phyloP scores from a whole-genome alignment of 2,329 filamentous ascomycete species.

The Boeremia lycopersici region DNA sequence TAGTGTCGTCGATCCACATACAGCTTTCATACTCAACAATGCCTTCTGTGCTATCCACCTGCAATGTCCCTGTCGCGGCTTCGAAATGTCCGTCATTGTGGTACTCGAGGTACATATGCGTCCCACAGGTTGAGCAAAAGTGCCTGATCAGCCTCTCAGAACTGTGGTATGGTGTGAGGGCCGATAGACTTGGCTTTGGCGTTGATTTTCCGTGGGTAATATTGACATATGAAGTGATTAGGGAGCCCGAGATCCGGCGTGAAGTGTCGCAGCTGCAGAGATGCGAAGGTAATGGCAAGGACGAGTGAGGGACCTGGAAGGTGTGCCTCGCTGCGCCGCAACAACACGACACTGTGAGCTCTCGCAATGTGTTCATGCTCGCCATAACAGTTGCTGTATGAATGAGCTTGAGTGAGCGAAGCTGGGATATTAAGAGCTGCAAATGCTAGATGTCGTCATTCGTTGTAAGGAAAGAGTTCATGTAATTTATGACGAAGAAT shows the following conservation, averaged over 20 bases:
- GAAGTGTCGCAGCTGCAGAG: constrained; percentile 60
- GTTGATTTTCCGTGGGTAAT: constrained; percentile 40
- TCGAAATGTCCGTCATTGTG: constrained; percentile 34
- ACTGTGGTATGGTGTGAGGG: constrained; percentile 48
- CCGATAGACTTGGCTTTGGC: constrained; percentile 24
- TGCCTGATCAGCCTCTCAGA: constrained; percentile 43
- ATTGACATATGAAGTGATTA: constrained; percentile 48
- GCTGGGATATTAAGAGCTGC: no score
- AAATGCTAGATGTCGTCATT: no score
- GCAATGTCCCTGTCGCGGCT: constrained; percentile 52
- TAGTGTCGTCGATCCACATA: constrained; percentile 58
- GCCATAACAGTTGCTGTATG: no score
- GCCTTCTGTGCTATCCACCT: constrained; percentile 36
- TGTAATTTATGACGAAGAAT: no score
- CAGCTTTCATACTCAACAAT: constrained; percentile 46
- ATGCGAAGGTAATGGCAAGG: constrained; percentile 51
- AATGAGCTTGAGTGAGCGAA: no score
- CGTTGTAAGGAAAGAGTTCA: no score
- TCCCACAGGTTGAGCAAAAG: constrained; percentile 54
- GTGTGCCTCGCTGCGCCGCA: constrained; percentile 52
- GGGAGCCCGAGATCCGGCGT: constrained; percentile 53
- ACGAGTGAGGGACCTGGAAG: constrained; percentile 37
- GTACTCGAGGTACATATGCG: constrained; percentile 53
- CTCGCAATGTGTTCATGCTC: constrained; percentile 9
- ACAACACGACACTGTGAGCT: constrained; percentile 50